A percentile compares a stretch with the other conserved stretches of the same genome.
Conservation (phyloP, 1,284 basidiomycete genomes). For the Malassezia globosa region DNA sequence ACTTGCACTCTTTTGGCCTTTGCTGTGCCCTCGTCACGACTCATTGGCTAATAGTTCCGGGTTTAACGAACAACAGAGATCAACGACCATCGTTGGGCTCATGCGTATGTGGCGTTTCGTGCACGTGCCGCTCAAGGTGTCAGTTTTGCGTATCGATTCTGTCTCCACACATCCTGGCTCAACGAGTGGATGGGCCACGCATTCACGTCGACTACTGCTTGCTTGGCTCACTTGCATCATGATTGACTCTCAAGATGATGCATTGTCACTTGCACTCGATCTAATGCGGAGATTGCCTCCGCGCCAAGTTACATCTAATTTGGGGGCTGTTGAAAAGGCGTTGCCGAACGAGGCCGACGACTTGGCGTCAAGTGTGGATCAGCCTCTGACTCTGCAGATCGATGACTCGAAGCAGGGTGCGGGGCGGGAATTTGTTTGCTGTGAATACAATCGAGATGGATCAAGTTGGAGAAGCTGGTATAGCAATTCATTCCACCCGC, state of each 20-base stretch:
- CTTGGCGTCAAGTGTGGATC: conserved; percentile 84
- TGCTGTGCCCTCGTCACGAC: background rate
- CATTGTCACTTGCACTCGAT: conserved; percentile 56
- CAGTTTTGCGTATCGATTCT: no score
- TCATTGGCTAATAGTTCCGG: background rate
- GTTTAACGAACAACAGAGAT: no score
- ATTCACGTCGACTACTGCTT: background rate
- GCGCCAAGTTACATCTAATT: conserved; percentile 76
- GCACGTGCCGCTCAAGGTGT: conserved; percentile 9
- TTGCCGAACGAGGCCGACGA: conserved; percentile 88
- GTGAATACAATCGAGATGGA: conserved; percentile 95
- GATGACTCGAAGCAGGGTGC: conserved; percentile 57
- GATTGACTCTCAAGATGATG: conserved; percentile 18
- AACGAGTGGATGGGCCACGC: no score
- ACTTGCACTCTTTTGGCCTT: conserved; percentile 13
- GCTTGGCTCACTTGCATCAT: conserved; percentile 1
- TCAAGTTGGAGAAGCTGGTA: conserved; percentile 92
- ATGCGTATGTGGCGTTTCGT: background rate
- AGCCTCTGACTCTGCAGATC: conserved; percentile 70
- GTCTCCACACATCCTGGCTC: conserved; percentile 1
- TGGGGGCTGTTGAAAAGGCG: conserved; percentile 61
- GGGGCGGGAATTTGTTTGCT: conserved; percentile 80
- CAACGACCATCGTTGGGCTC: no score
- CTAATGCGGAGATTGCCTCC: conserved; percentile 89
- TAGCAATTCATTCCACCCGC: conserved; percentile 83